Evolutionary conservation across 495 filamentous ascomycete species (phyloP), one percentile per base, ranked within the genome.

Genomic region (Cryomyces antarcticus): DNA sequence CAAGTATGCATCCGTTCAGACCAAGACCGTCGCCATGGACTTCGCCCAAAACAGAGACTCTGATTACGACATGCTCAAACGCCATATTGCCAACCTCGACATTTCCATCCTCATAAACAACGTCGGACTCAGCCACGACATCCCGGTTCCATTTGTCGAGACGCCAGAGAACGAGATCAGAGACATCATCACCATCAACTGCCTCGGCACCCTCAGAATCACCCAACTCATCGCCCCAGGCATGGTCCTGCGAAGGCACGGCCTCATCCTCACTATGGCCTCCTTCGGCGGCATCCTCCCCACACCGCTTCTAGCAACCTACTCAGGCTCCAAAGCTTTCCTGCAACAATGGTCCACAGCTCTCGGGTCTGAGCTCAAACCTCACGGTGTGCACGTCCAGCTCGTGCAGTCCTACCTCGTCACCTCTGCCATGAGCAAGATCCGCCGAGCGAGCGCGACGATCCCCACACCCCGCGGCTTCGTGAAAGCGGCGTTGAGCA

Each of bases 261-360:
- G 92, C 29, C 66, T 99, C 27, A 86, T 99, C 53, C 65, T 99
- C 28, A 99, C 87, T 39, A 94, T 99, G 86, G 92, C 88, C 36
- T 93, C 83, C 35, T 89, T 95, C 54, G 89, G 80, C 45, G 92
- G 88, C 44, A 70, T 85, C 46, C 65, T 89, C 46, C 92, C 92
- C 12, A 93, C 85, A 2, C 92, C 89, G 2, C 74, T 93, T 28
- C 74, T 99, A 11, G 89, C 92, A 17, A 95, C 88, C 5, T 99
- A 99, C 70, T 92, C 82, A 45, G 92, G 92, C 44, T 82, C 75
- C 72, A 99, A 99, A 66, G 88, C 92, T 27, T 99, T 99, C 71
- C 71, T 99, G 45, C 87, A 95, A 60, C 77, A 92, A 57, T 99
- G 92, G 92, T 93, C 83, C 38, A 77, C 74, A 4, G 73, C 92